Conservation (phyloP, 768 basidiomycete species). For the Termitomyces eurrhizus region DNA sequence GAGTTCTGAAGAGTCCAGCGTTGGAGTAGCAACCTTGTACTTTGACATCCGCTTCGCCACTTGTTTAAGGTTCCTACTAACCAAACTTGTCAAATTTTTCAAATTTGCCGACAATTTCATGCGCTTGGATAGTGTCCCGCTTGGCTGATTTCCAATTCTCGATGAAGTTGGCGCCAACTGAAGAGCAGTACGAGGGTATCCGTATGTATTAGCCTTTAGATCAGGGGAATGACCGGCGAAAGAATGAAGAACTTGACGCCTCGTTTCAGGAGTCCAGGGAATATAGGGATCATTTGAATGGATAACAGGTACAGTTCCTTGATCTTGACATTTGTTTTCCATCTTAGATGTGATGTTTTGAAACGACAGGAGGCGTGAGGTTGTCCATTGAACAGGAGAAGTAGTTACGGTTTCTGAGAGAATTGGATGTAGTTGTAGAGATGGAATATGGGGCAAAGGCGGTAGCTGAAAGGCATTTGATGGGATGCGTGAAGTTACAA, state of each 20-base stretch:
- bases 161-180: not conserved
- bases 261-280: constrained; percentile 42
- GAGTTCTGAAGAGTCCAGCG: not conserved
- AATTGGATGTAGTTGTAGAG: constrained; percentile 37
- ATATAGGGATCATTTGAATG: constrained; percentile 57
- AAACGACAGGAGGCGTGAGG: not conserved
- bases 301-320: constrained; percentile 26
- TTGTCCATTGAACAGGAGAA: constrained; percentile 10
- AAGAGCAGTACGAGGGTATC: constrained; percentile 29
- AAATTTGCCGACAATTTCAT: constrained; percentile 28
- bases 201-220: constrained; percentile 27
- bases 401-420: constrained; percentile 22
- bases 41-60: constrained; percentile 20
- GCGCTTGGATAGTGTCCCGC: constrained; percentile 4
- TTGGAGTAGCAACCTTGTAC: constrained; percentile 12
- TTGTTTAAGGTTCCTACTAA: constrained; percentile 23
- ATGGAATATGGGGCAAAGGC: constrained; percentile 31
- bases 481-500: not conserved
- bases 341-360: not conserved
- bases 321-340: constrained; percentile 1
- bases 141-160: not conserved
- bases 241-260: constrained; percentile 38
- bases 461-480: constrained; percentile 19
- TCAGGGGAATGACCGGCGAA: constrained; percentile 30
- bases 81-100: constrained; percentile 22